Percentiles rank a stretch among this genome's conserved stretches.
phyloP scores from a whole-genome alignment of 495 filamentous ascomycete species.

The Aspergillus haitiensis region DNA sequence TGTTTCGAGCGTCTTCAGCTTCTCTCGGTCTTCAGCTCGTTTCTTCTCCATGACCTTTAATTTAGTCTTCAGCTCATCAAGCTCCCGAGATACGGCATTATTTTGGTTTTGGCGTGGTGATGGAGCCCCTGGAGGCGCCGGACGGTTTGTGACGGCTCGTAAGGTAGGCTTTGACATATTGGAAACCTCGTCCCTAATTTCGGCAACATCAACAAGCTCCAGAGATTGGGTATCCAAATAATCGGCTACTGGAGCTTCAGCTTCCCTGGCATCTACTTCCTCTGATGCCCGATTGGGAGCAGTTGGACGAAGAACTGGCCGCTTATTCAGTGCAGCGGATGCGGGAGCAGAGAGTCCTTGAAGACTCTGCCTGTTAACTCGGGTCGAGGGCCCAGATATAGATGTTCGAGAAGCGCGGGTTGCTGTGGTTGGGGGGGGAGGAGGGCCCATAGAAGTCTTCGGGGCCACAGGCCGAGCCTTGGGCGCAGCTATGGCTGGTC shows the following conservation, averaged over 20 bases:
- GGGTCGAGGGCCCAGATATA: constrained; percentile 35
- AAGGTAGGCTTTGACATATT: constrained; percentile 34
- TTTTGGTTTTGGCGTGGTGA: constrained; percentile 34
- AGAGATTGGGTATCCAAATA: constrained; percentile 32
- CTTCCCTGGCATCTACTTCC: constrained; percentile 29
- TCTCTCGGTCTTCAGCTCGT: constrained; percentile 81
- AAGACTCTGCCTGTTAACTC: constrained; percentile 37
- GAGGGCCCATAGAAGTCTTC: constrained; percentile 70
- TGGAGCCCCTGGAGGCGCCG: constrained; percentile 27
- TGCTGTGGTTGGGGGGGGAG: constrained; percentile 39
- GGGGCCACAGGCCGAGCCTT: constrained; percentile 54
- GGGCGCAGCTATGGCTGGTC: constrained; percentile 39
- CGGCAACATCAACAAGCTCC: constrained; percentile 25
- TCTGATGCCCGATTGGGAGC: constrained; percentile 32
- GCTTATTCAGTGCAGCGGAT: constrained; percentile 35
- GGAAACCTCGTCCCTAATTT: constrained; percentile 22
- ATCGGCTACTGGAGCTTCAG: constrained; percentile 34
- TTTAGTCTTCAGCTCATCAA: constrained; percentile 78
- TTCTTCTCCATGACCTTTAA: constrained; percentile 79
- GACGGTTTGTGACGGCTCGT: constrained; percentile 28
- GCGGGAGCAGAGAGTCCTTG: constrained; percentile 27
- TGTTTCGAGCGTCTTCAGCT: constrained; percentile 74
- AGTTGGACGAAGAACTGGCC: constrained; percentile 40
- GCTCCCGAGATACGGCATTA: constrained; percentile 58
- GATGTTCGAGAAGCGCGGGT: constrained; percentile 43